Base-by-base conservation (phyloP, 2,329 filamentous ascomycete genomes). In the Endoconidiophora laricicola region DNA sequence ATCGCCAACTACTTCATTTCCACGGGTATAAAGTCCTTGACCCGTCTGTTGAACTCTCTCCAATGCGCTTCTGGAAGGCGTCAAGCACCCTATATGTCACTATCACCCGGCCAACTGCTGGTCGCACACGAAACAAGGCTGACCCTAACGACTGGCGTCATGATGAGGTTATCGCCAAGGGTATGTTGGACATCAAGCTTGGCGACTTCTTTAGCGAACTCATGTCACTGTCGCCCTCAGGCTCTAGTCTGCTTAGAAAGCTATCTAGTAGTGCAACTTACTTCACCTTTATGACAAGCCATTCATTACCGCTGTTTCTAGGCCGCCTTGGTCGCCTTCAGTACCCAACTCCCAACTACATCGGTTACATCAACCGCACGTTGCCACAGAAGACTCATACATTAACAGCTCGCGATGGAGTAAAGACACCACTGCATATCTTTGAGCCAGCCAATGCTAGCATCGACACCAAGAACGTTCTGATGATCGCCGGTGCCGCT, bases 21-120 rank as follows among this genome's bases (percentile, higher is more conserved):
- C 68, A 78, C 54, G 78, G 77, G 0, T 76, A 73, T 62, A 81
- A 81, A 60, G 66, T 75, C 2, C 69, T 81, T 40, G 72, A 80
- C 59, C 71, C 77, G 3, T 73, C 73, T 0, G 72, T 76, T 0
- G 73, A 76, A 2, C 65, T 81, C 33, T 69, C 71, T 2, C 69
- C 73, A 1, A 56, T 65, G 39, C 66, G 72, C 54, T 75, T 82
- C 52, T 81, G 77, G 78, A 66, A 65, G 45, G 73, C 77, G 2
- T 78, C 76, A 1, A 78, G 70, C 18, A 80, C 76, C 0, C 66
- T 82, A 0, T 80, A 78, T 54, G 75, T 79, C 43, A 76, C 71
- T 1, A 69, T 81, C 50, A 74, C 73, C 14, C 62, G 70, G 51
- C 52, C 50, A 16, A 52, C 48, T 6, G 20, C 37, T 7, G 37